These are phyloP conservation scores for Madurella mycetomatis DNA, from an alignment of 2,329 filamentous ascomycete genomes.

Conservation along the genomic window DNA sequence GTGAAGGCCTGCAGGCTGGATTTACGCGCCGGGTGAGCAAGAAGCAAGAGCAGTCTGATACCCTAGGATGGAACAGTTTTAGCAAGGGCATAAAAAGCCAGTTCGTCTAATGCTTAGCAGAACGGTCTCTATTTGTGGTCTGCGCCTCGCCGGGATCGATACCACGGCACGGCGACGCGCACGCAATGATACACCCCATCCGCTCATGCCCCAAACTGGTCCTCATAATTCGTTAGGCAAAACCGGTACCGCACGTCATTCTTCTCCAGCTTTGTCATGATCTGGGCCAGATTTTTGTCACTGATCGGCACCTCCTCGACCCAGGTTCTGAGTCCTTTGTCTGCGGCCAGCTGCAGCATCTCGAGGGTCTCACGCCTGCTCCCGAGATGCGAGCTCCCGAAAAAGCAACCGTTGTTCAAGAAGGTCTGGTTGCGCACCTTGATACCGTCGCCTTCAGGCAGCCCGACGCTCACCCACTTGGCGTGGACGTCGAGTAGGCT, in stretches of 20 bases:
- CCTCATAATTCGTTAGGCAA: constrained; percentile 66
- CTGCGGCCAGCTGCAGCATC: constrained; percentile 67
- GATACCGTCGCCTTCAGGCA: constrained; percentile 72
- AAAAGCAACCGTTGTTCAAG: constrained; percentile 67
- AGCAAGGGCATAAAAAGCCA: too few species aligned
- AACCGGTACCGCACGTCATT: constrained; percentile 72
- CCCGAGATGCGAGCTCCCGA: constrained; percentile 67
- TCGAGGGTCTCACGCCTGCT: constrained; percentile 64
- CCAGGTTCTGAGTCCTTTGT: constrained; percentile 66
- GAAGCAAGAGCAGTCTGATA: constrained; percentile 2
- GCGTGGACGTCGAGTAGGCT: constrained; percentile 77
- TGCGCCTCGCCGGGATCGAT: neutral
- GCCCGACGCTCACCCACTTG: constrained; percentile 72
- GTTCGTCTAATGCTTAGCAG: neutral
- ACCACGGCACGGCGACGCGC: neutral
- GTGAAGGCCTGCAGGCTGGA: neutral
- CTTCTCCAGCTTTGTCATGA: constrained; percentile 64
- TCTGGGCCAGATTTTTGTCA: constrained; percentile 64
- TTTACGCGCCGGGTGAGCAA: neutral
- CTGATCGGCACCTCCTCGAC: constrained; percentile 70
- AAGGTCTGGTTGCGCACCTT: constrained; percentile 70
- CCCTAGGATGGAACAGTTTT: neutral
- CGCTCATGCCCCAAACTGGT: constrained; percentile 54
- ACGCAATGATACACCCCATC: neutral
- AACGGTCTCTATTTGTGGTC: neutral